phyloP scores from a whole-genome alignment of 108 stramenopile genomes.

The Pseudonitzschia multistriata region DNA sequence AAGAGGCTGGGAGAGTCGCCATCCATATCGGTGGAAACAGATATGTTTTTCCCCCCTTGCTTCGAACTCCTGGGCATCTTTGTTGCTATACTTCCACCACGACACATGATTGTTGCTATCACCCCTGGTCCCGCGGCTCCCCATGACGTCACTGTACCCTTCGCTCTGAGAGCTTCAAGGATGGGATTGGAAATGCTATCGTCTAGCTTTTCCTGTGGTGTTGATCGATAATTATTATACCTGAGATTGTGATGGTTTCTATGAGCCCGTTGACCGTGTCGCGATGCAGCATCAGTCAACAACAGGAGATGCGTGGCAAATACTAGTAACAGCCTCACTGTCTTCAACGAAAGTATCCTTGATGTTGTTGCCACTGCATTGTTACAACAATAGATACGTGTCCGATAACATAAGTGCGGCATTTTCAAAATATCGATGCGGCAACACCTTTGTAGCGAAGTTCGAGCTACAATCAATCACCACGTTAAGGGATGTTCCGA shows the following conservation, averaged over 20 bases:
- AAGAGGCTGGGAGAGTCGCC: slow-evolving; percentile 35
- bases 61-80: neutral
- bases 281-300: neutral
- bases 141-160: neutral
- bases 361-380: neutral
- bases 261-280: neutral
- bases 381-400: neutral
- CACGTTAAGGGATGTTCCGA: neutral
- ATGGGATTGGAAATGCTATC: neutral
- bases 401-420: neutral
- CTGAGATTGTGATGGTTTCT: neutral
- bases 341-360: neutral
- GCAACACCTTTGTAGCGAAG: neutral
- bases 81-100: neutral
- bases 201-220: neutral
- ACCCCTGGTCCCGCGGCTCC: neutral
- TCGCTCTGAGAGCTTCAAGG: neutral
- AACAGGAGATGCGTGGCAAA: neutral
- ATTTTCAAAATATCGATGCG: neutral
- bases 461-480: neutral
- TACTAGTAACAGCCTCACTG: neutral
- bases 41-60: neutral
- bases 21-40: neutral
- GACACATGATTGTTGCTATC: neutral
- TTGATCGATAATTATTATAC: neutral